Evolutionary conservation across 2,329 filamentous ascomycete genomes (phyloP), one percentile per base, ranked within the genome.

Genomic region (Trichoderma endophyticum): DNA sequence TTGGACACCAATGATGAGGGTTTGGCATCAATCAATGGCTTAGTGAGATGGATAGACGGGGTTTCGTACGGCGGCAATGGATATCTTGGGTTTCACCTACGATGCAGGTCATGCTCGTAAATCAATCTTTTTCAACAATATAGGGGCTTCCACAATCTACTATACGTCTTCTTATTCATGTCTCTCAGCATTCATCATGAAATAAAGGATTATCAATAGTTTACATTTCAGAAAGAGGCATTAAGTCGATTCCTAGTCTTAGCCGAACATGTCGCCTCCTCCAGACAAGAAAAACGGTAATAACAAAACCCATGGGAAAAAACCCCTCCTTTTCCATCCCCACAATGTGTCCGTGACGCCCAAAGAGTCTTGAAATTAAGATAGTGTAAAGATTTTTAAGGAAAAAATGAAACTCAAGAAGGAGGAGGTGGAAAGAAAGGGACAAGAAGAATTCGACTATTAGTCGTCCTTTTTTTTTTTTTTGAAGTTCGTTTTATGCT

Each of bases 41-140:
- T 59, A 36, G 51, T 59, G 57, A 67, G 57, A 68, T 54, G 34
- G 63, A 68, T 67, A 67, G 64, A 67, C 32, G 51, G 64, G 32
- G 9, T 6, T 24, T 24, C 21, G 28, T 61, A 26, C 4, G 54
- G 30, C 28, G 21, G 28, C 43, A 63, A 56, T 36, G 28, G 28
- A 59, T 57, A 30, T 54, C 51, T 59, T 18, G 24, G 64, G 24
- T 32, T 39, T 15, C 2, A 32, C 43, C 24, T 6, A 15, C 9
- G 12, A 39, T 21, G 32, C 15, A 63, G 30, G 30, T 39, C n/a
- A 24, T 43, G 15, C 59, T n/a, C 28, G 60, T 54, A 24, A 24
- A 54, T 54, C 48, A 54, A 54, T 24, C n/a, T 14, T 54, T 51
- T 54, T 51, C 9, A 12, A 54, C 21, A 54, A 54, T 3, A 6